Conservation (phyloP, 202 grass and related monocot genomes). For the Zizania palustris region DNA sequence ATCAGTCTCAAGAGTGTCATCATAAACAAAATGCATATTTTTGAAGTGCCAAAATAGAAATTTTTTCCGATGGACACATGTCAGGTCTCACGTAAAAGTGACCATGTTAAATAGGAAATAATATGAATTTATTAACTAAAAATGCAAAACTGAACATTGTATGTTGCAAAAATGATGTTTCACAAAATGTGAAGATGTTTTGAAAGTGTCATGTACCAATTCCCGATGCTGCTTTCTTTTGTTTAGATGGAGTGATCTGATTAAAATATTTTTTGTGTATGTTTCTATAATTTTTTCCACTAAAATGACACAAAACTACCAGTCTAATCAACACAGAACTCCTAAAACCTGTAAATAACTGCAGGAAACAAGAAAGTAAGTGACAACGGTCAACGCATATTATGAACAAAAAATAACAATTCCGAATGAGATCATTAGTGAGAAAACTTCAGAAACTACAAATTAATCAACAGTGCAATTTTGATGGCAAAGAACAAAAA, state of each 20-base stretch:
- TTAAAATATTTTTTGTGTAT: conserved; percentile 76
- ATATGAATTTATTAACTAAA: not conserved
- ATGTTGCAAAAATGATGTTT: not conserved
- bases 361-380: too few relatives aligned
- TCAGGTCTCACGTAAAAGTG: not conserved
- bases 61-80: not conserved
- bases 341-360: too few relatives aligned
- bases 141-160: not conserved
- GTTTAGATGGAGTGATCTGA: conserved; percentile 73
- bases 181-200: conserved; percentile 4
- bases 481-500: conserved; percentile 1
- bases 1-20: too few relatives aligned
- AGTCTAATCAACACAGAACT: conserved; percentile 24
- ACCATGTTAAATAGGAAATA: conserved; percentile 1
- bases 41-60: too few relatives aligned
- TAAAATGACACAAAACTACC: conserved; percentile 38
- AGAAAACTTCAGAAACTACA: not conserved
- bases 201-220: conserved; percentile 47
- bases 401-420: too few relatives aligned
- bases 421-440: too few relatives aligned
- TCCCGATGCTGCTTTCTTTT: conserved; percentile 55
- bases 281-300: conserved; percentile 75
- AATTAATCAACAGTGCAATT: not conserved
- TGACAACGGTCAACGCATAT: too few relatives aligned
- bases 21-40: too few relatives aligned